Evolutionary conservation across 2,329 filamentous ascomycete genomes (phyloP).

Genomic region (Shiraia sp.): DNA sequence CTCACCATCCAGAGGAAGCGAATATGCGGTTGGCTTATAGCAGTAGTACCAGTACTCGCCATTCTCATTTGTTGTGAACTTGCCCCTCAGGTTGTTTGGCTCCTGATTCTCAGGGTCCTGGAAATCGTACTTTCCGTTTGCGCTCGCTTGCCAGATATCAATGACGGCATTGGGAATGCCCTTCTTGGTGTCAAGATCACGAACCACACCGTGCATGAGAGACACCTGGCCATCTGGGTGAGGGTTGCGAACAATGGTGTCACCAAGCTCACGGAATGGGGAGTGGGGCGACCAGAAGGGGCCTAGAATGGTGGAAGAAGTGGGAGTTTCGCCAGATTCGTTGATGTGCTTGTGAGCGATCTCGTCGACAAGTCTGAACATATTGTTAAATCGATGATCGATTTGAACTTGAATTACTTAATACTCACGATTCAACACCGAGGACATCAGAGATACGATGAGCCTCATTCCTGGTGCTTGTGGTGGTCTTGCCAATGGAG

Average conservation of each 20-base stretch:
- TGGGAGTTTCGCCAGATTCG: conserved; percentile 65
- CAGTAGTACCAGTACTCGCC: conserved; percentile 76
- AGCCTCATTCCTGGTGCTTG: conserved; percentile 72
- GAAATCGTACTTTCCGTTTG: conserved; percentile 77
- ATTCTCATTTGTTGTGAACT: conserved; percentile 71
- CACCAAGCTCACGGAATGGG: conserved; percentile 70
- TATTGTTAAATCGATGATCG: conserved; percentile 1
- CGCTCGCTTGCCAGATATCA: conserved; percentile 77
- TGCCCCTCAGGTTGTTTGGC: conserved; percentile 75
- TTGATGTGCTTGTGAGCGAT: conserved; percentile 67
- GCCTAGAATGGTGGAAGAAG: conserved; percentile 76
- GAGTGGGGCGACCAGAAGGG: conserved; percentile 79
- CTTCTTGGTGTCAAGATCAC: conserved; percentile 66
- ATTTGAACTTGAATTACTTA: not conserved
- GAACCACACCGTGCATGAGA: conserved; percentile 71
- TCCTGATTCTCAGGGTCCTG: conserved; percentile 72
- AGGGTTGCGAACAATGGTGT: conserved; percentile 66
- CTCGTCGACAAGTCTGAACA: conserved; percentile 63
- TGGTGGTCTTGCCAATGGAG: conserved; percentile 70
- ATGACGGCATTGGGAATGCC: conserved; percentile 70
- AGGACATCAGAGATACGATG: conserved; percentile 74
- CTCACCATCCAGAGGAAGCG: conserved; percentile 65
- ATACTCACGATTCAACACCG: conserved; percentile 69
- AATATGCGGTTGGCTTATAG: conserved; percentile 74
- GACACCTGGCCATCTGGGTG: conserved; percentile 61